A percentile compares a stretch with the other conserved stretches of the same genome.
These are phyloP conservation scores for Sphenostylis stenocarpa DNA, from an alignment of 306 rosid genomes.

Conservation along the genomic window DNA sequence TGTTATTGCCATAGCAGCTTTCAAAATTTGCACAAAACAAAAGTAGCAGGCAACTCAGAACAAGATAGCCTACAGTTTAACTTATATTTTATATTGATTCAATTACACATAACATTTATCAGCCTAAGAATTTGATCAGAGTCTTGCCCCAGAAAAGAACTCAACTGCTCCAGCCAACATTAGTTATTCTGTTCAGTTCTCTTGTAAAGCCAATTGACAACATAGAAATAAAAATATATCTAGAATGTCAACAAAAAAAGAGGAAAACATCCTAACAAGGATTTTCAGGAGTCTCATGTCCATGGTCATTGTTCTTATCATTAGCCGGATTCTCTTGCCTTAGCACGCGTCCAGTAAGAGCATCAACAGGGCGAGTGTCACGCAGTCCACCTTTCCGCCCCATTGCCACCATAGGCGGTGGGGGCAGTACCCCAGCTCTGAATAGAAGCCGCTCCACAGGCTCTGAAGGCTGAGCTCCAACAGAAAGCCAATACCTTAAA, in stretches of 20 bases:
- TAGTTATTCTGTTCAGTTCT: slow-evolving; percentile 25
- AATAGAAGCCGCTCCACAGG: slow-evolving; percentile 85
- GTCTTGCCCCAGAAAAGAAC: neutral
- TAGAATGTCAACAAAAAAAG: neutral
- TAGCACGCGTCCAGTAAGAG: slow-evolving; percentile 62
- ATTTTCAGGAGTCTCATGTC: slow-evolving; percentile 32
- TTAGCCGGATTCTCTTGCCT: slow-evolving; percentile 43
- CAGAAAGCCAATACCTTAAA: slow-evolving; percentile 90
- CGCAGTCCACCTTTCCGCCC: slow-evolving; percentile 81
- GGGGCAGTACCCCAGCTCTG: slow-evolving; percentile 79
- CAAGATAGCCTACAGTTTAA: neutral
- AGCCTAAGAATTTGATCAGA: neutral
- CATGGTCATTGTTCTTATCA: slow-evolving; percentile 24
- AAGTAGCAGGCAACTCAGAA: neutral
- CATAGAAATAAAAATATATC: slow-evolving; percentile 22
- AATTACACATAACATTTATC: neutral
- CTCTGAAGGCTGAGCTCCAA: slow-evolving; percentile 96
- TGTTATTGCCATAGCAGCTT: neutral
- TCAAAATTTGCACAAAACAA: slow-evolving; percentile 8
- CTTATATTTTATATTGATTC: neutral
- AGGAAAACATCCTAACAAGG: neutral
- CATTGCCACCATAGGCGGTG: slow-evolving; percentile 91
- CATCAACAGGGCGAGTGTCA: slow-evolving; percentile 63
- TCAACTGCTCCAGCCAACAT: neutral
- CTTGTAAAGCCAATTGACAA: slow-evolving; percentile 10